A percentile compares a stretch with the other conserved stretches of the same genome.
phyloP scores from a whole-genome alignment of 2,329 filamentous ascomycete species.

The Tolypocladium tropicale region DNA sequence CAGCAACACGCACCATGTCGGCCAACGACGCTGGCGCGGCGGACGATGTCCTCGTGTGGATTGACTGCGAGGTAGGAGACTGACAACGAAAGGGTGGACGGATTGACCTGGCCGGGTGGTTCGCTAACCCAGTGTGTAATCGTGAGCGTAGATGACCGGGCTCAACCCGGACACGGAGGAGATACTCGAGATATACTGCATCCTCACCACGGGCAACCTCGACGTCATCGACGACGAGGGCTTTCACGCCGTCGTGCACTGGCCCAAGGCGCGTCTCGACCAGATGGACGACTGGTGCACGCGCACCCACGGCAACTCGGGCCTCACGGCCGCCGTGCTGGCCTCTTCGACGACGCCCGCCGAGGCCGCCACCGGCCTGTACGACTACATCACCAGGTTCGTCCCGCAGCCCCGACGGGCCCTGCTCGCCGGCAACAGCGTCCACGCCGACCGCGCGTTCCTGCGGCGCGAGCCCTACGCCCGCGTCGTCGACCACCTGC shows the following conservation, averaged over 20 bases:
- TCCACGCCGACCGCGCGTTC: slow-evolving; percentile 83
- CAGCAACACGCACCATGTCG: not conserved
- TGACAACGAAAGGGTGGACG: not conserved
- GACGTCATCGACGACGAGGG: slow-evolving; percentile 65
- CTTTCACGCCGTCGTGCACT: slow-evolving; percentile 73
- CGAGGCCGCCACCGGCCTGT: slow-evolving; percentile 60
- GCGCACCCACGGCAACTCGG: slow-evolving; percentile 66
- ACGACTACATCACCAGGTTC: slow-evolving; percentile 66
- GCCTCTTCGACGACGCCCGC: slow-evolving; percentile 62
- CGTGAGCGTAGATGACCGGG: slow-evolving; percentile 60
- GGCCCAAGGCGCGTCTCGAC: slow-evolving; percentile 57
- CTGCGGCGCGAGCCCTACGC: slow-evolving; percentile 65
- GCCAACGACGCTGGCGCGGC: not conserved
- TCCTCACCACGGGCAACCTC: slow-evolving; percentile 75
- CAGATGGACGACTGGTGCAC: slow-evolving; percentile 87
- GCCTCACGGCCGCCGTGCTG: slow-evolving; percentile 68
- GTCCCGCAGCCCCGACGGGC: slow-evolving; percentile 58
- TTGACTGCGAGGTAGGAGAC: too few relatives aligned
- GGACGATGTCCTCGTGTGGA: slow-evolving; percentile 68
- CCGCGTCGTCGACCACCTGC: slow-evolving; percentile 63
- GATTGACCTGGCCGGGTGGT: not conserved
- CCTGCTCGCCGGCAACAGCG: slow-evolving; percentile 81
- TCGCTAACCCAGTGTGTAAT: not conserved
- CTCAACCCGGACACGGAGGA: slow-evolving; percentile 64
- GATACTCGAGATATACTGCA: slow-evolving; percentile 86